Base-by-base conservation (phyloP, 768 basidiomycete genomes). In the Aureoboletus auriporus region DNA sequence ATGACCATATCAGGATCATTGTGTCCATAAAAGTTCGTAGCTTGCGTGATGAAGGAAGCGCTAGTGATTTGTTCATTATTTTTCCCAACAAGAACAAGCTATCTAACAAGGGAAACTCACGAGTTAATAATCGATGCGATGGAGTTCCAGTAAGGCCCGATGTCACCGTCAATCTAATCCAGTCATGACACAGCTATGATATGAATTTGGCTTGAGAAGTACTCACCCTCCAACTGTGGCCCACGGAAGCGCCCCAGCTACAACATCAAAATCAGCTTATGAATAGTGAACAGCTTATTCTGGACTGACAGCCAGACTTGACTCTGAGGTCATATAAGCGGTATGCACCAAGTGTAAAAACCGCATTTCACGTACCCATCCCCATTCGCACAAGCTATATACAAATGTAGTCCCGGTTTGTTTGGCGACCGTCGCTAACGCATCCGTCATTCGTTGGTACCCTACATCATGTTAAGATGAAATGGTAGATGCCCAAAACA, bases 351-450 rank as follows among this genome's bases (percentile, higher is more conserved):
- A 39, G 13, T 11, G 23, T 6, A 34, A 3, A 8, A n/a, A n/a
- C n/a, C 14, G 11, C 20, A 26, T 47, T 38, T 51, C 26, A 65
- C 75, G 61, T 50, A 84, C 83, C 63, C 75, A 68, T 29, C 83
- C 83, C 83, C 83, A 85, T 64, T 85, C 71, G 57, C 83, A 85
- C 26, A 85, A 61, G 31, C 82, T 83, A 46, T 80, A 80, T 10
- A 82, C 60, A 36, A 85, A 64, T 0, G 79, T 79, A 33, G 76
- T 79, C 5, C 76, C 76, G 0, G 76, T 73, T 7, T 60, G 50
- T 49, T 72, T 54, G 23, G 78, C 71, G 14, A 81, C 68, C 9
- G 63, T 59, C 7, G 62, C 65, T 36, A 85, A 75, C 28, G 83
- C 82, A 41, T 77, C 66, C 5, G 79, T 63, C 80, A 85, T 85